phyloP scores from a whole-genome alignment of 2,329 filamentous ascomycete species.

The Fusarium sp. region DNA sequence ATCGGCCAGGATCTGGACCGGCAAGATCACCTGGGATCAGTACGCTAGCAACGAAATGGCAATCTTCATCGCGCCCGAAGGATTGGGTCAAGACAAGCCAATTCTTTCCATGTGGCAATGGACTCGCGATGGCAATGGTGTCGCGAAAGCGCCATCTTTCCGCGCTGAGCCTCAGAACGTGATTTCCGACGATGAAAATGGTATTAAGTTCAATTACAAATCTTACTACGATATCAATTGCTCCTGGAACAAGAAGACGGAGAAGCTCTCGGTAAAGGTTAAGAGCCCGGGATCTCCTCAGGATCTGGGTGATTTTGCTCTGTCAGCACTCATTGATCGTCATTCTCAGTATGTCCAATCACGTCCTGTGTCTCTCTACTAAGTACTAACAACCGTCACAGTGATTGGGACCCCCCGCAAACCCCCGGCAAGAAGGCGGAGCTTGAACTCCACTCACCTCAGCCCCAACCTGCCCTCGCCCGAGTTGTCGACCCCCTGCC shows the following conservation, averaged over 20 bases:
- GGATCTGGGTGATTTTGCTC: conserved; percentile 11
- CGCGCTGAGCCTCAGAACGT: conserved; percentile 4
- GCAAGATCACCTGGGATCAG: conserved; percentile 25
- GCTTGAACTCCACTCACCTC: conserved; percentile 27
- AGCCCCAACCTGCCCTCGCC: conserved; percentile 16
- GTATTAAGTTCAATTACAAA: conserved; percentile 15
- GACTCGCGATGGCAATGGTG: not conserved
- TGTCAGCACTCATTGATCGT: conserved; percentile 22
- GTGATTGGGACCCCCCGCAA: conserved; percentile 11
- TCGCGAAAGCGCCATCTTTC: conserved; percentile 9
- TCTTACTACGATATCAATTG: conserved; percentile 31
- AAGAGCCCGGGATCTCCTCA: accelerated
- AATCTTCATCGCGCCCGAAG: conserved; percentile 32
- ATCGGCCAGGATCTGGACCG: conserved; percentile 26
- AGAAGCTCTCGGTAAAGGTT: not conserved
- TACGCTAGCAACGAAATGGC: conserved; percentile 18
- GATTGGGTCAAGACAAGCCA: conserved; percentile 28
- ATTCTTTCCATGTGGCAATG: conserved; percentile 33
- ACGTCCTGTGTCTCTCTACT: no score
- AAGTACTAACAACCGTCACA: not conserved
- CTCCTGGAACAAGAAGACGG: conserved; percentile 23
- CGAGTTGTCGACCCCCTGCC: conserved; percentile 15
- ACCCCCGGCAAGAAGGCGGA: conserved; percentile 6
- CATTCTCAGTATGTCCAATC: conserved; percentile 17
- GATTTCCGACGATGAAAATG: not conserved